Evolutionary conservation across 2,329 filamentous ascomycete species (phyloP), one percentile per base, ranked within the genome.

Genomic region (Fragosphaeria purpurea): DNA sequence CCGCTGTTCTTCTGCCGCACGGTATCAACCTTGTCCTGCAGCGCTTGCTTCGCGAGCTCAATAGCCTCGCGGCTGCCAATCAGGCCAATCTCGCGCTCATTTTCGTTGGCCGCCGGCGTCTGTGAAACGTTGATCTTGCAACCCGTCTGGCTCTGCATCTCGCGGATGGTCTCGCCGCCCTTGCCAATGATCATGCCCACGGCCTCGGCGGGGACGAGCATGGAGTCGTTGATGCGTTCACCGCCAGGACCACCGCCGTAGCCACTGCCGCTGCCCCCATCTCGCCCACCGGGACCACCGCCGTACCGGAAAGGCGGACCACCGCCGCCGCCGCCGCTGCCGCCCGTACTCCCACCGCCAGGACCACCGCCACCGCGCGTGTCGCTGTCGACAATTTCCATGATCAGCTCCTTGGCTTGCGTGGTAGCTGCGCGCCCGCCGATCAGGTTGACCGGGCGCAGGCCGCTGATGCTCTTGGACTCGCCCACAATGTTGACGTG

Each of bases 181-280:
- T 95, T 95, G 57, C 90, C 89, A 54, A 95, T 95, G 57, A 95
- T 95, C 89, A 95, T 95, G 54, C 89, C 89, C 50, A 95, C 89
- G 6, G 89, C 86, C 64, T 95, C 89, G 30, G 88, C 91, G 10
- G 89, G 89, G 8, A 95, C 88, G 58, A 81, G 83, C 55, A 95
- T 88, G 41, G 81, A 83, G 61, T 95, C 88, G 61, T 84, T 89
- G 60, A 86, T 77, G 70, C 90, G 91, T 58, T 86, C 84, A 31
- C 65, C 64, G 4, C 67, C 70, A 22, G 70, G 70, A 6, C 65
- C 68, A 12, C 69, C 69, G 32, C 65, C 63, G 5, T 65, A 67
- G 30, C 70, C 70, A 53, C 61, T 64, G 33, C 63, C 66, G 52
- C 63, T 64, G 48, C 74, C 70, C 48, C 62, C 64, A 31, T 61